Evolutionary conservation across 805 yeast genomes (phyloP), one percentile per base, ranked within the genome.

Genomic region (Pichia insulana): DNA sequence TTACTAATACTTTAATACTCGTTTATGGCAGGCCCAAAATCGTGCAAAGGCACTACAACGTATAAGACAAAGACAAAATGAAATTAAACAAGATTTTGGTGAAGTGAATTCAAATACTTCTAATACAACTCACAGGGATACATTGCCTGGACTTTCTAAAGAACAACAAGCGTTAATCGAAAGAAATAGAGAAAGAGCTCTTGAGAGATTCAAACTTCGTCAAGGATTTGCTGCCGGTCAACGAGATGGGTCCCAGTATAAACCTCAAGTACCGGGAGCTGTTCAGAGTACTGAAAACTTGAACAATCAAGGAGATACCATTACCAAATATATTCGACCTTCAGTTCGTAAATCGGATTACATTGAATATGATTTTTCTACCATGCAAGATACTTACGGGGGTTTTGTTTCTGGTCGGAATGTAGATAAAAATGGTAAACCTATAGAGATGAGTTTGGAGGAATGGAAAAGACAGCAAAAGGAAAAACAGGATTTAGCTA

Each of bases 341-440:
- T 65, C 73, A 16, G 73, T 83, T 22, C 68, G 71, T 44, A 75
- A 71, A 40, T 67, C 71, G 28, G 88, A 83, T 51, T 84, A 83
- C 56, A 83, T 84, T 26, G 92, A 84, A 46, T 85, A 79, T 59
- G 97, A 92, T 62, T 75, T 92, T 51, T 75, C 97, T 2, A 83
- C 87, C n/a, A 83, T 94, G 87, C 75, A 76, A 48, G 96, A 92
- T 53, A 68, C 83, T 1, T 73, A 74, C 54, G 97, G 97, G 52
- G 99, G 99, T 18, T 89, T 80, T 57, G 67, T 89, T 49, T 56
- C 64, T 1, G 74, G 69, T 12, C 70, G 65, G 7, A 37, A 46
- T 3, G 38, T 46, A 4, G 46, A 40, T n/a, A 50, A 45, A 58
- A 55, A 37, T 42, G 54, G 50, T 42, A 61, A 39, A 18, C 54